Evolutionary conservation across 768 basidiomycete species (phyloP), one percentile per base, ranked within the genome.

Genomic region (Solioccasus polychromus): DNA sequence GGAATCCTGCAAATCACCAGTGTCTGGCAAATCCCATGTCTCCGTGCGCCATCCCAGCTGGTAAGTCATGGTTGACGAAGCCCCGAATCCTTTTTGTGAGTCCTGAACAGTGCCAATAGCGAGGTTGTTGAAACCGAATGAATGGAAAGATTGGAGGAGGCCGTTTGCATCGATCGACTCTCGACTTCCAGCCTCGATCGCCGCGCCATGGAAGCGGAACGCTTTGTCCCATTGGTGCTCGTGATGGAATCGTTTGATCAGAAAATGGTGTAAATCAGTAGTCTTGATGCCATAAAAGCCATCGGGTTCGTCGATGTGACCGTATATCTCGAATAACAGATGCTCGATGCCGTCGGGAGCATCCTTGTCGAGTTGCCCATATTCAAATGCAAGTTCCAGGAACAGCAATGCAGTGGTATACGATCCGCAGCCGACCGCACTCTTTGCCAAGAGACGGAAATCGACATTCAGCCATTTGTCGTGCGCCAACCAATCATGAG

Each of bases 291-390:
- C 92, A 64, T 99, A 99, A 63, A 99, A 99, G 2, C 96, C 93
- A 57, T 99, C 96, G 0, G 94, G 94, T 62, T 99, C 96, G 58
- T 96, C 94, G 48, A 99, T 92, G 55, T 92, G 87, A 43, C 83
- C 82, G 59, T 98, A 99, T 39, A 98, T 92, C 39, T 87, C 85
- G 69, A 92, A 97, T 18, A 98, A 69, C 20, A 94, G 73, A 46
- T 86, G 71, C 53, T 92, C 88, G 1, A 74, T 68, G 14, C 67
- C 63, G 9, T 52, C 50, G 3, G 57, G 49, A n/a, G 58, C 59
- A 7, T 67, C 64, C 17, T 58, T 50, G 23, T 53, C 42, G 10
- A 63, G 61, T 26, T 61, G 52, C 10, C 54, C 51, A 48, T 77
- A 69, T 45, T 91, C 84, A 19, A 70, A 68, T 0, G 82, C 84